Percentiles rank a stretch among this genome's conserved stretches.
phyloP scores from a whole-genome alignment of 805 yeast species.

The Candida qinlingensis region DNA sequence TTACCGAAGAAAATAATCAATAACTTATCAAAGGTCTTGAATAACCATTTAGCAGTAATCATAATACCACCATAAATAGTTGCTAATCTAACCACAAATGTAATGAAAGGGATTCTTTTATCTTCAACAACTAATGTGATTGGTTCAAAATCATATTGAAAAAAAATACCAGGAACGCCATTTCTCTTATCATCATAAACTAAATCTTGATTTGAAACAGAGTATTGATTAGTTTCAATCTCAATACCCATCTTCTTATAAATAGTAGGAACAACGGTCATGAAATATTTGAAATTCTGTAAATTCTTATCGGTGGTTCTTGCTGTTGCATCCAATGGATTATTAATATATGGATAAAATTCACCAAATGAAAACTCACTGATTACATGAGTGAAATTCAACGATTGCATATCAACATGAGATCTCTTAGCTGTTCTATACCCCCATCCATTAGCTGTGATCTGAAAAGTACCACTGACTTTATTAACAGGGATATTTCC shows the following conservation, averaged over 20 bases:
- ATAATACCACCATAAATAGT: slow-evolving; percentile 82
- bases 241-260: slow-evolving; percentile 65
- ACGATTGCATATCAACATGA: slow-evolving; percentile 39
- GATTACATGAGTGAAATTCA: slow-evolving; percentile 81
- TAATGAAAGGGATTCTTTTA: slow-evolving; percentile 66
- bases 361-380: slow-evolving; percentile 88
- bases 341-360: slow-evolving; percentile 77
- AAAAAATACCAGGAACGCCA: slow-evolving; percentile 69
- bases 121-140: slow-evolving; percentile 67
- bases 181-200: slow-evolving; percentile 15
- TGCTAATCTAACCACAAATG: slow-evolving; percentile 70
- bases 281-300: slow-evolving; percentile 56
- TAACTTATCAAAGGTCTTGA: slow-evolving; percentile 50
- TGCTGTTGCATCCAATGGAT: slow-evolving; percentile 81
- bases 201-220: slow-evolving; percentile 51
- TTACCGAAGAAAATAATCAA: slow-evolving; percentile 52
- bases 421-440: slow-evolving; percentile 40
- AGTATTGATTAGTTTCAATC: slow-evolving; percentile 82
- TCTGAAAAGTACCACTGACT: slow-evolving; percentile 80
- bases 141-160: slow-evolving; percentile 87
- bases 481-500: slow-evolving; percentile 82
- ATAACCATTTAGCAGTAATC: slow-evolving; percentile 63
- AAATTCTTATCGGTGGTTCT: slow-evolving; percentile 44
- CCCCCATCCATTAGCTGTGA: slow-evolving; percentile 73
- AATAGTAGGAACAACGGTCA: slow-evolving; percentile 80